Evolutionary conservation across 495 filamentous ascomycete genomes (phyloP).

Genomic region (Talaromyces thailandensis): DNA sequence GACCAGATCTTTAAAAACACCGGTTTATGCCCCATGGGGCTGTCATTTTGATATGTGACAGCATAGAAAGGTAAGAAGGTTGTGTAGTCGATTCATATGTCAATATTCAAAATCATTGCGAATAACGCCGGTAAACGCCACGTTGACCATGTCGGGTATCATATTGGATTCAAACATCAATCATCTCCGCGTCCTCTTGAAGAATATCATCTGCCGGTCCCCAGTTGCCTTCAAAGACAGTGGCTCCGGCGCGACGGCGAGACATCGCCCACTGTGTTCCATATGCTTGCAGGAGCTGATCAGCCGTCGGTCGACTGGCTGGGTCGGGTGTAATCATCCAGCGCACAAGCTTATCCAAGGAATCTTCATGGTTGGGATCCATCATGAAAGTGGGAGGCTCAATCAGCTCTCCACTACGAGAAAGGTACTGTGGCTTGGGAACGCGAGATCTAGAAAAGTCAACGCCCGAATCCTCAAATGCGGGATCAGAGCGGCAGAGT

Average conservation of each 20-base stretch:
- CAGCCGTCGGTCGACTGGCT: conserved; percentile 59
- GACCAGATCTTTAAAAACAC: neutral
- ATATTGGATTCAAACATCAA: conserved; percentile 49
- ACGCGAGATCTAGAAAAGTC: conserved; percentile 16
- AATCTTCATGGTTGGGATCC: conserved; percentile 53
- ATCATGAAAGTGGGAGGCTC: conserved; percentile 82
- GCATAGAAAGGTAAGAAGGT: neutral
- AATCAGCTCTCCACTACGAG: conserved; percentile 56
- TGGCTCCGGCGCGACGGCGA: conserved; percentile 74
- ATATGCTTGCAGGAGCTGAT: conserved; percentile 57
- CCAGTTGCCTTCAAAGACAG: conserved; percentile 92
- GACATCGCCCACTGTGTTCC: conserved; percentile 67
- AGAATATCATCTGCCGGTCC: conserved; percentile 71
- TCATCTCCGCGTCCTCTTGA: conserved; percentile 64
- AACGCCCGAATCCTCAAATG: conserved; percentile 32
- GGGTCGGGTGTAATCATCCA: conserved; percentile 82
- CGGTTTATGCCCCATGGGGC: neutral
- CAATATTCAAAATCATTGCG: neutral
- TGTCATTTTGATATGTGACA: neutral
- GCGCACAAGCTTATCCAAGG: conserved; percentile 74
- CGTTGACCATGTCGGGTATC: neutral
- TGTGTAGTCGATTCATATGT: neutral
- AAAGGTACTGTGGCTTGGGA: conserved; percentile 20
- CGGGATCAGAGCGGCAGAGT: conserved; percentile 41
- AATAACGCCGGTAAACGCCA: conserved; percentile 1